Base-by-base conservation (phyloP, 2,329 filamentous ascomycete species). In the Chalaropsis ovoidea region DNA sequence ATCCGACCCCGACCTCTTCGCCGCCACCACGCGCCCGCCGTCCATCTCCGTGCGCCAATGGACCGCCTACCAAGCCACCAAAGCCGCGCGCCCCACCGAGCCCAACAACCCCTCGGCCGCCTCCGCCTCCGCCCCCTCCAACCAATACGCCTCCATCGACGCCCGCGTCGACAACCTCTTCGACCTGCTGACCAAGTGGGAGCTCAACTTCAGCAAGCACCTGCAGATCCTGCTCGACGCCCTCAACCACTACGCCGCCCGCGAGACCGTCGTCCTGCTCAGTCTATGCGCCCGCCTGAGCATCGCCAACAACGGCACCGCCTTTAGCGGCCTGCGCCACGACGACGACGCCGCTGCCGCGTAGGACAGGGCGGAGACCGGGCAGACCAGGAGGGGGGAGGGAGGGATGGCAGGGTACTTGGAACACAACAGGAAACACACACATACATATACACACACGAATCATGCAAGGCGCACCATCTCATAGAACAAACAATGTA, bases 181-280 rank as follows among this genome's bases (percentile, higher is more conserved):
- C 68, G 92, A 96, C 69, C 90, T 92, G 67, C 83, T 99, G 68
- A 84, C 85, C 72, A 91, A 93, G 76, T 97, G 95, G 78, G 94
- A 99, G 75, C 86, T 87, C 69, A 95, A 96, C 73, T 99, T 99
- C 74, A 89, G 88, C 66, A 80, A 91, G 60, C 93, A 97, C 76
- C 77, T 99, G 71, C 92, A 95, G 77, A 96, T 97, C 70, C 76
- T 99, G 71, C 84, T 97, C 45, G 94, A 97, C 73, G 93, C 90
- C 68, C 80, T 99, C 69, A 97, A 99, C 71, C 96, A 97, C 75
- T 95, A 96, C 71, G 94, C 94, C 2, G 94, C 94, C 0, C 97
- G 94, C 0, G 94, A 99, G 78, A 97, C 94, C 47, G 93, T 96
- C 2, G 94, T 96, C 19, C 81, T 99, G 69, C 77, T 97, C 68